phyloP scores from a whole-genome alignment of 2,329 filamentous ascomycete species.

The Aspergillus vadensis region DNA sequence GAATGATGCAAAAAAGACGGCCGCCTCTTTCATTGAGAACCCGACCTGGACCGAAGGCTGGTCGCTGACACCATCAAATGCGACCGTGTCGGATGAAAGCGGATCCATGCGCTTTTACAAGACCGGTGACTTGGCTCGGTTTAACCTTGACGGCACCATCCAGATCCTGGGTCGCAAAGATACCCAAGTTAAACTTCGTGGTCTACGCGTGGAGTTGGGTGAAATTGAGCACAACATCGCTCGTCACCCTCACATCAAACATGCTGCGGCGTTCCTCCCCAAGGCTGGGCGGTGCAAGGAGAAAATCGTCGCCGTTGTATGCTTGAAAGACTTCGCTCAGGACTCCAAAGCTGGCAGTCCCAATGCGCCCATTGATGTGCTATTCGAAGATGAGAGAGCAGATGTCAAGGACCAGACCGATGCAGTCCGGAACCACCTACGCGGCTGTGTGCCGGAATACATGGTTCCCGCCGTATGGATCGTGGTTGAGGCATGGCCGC shows the following conservation, averaged over 20 bases:
- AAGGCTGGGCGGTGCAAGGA: background rate
- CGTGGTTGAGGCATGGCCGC: background rate
- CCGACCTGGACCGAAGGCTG: background rate
- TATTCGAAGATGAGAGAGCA: background rate
- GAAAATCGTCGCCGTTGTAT: background rate
- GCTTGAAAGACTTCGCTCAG: background rate
- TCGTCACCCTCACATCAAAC: background rate
- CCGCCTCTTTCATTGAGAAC: background rate
- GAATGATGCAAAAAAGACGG: background rate
- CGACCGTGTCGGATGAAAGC: background rate
- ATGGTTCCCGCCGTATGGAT: background rate
- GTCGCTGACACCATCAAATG: background rate
- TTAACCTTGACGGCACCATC: slow-evolving; percentile 1
- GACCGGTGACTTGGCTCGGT: slow-evolving; percentile 8
- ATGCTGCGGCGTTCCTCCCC: background rate
- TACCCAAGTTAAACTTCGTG: slow-evolving; percentile 11
- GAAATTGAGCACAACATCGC: slow-evolving; percentile 9
- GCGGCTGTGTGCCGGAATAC: background rate
- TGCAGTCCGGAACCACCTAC: background rate
- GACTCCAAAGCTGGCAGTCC: background rate
- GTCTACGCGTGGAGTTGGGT: slow-evolving; percentile 10
- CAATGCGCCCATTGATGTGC: background rate
- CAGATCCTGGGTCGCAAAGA: slow-evolving; percentile 9
- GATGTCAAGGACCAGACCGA: background rate
- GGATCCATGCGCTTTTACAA: slow-evolving; percentile 1